These are phyloP conservation scores for Peronospora tabacina DNA, from an alignment of 352 stramenopile species.

Conservation along the genomic window DNA sequence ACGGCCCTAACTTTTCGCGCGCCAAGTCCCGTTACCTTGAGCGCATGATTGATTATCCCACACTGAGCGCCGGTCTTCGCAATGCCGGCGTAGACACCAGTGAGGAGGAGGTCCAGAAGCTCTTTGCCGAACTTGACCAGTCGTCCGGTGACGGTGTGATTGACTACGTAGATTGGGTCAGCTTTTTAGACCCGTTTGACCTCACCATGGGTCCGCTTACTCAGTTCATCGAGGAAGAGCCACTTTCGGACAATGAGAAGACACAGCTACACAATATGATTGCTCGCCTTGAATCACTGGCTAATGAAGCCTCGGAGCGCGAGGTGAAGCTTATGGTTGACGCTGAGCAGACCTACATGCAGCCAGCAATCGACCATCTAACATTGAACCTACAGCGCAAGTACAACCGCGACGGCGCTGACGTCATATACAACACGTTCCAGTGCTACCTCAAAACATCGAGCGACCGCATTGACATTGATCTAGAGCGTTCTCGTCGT, in stretches of 20 bases:
- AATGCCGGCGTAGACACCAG: slow-evolving; percentile 59
- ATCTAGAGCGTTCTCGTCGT: slow-evolving; percentile 88
- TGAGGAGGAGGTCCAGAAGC: slow-evolving; percentile 53
- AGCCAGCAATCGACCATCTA: slow-evolving; percentile 96
- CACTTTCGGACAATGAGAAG: slow-evolving; percentile 82
- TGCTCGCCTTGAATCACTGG: slow-evolving; percentile 65
- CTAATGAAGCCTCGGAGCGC: slow-evolving; percentile 51
- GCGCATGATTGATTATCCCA: slow-evolving; percentile 74
- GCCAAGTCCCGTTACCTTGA: slow-evolving; percentile 75
- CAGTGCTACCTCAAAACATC: slow-evolving; percentile 97
- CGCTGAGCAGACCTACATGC: slow-evolving; percentile 96
- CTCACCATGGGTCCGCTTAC: slow-evolving; percentile 84
- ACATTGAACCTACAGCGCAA: slow-evolving; percentile 77
- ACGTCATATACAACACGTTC: slow-evolving; percentile 97
- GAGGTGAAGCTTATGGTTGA: slow-evolving; percentile 95
- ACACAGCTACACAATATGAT: slow-evolving; percentile 89
- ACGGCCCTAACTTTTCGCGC: slow-evolving; percentile 74
- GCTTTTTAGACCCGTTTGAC: slow-evolving; percentile 88
- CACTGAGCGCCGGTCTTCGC: slow-evolving; percentile 56
- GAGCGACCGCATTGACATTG: slow-evolving; percentile 79
- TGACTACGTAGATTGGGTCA: slow-evolving; percentile 94
- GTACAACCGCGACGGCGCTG: slow-evolving; percentile 82
- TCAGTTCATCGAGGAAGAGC: slow-evolving; percentile 78
- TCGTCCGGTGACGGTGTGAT: slow-evolving; percentile 64
- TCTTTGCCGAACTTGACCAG: slow-evolving; percentile 62